Conservation (phyloP, 352 stramenopile genomes). For the Thalassiosira hispida region DNA sequence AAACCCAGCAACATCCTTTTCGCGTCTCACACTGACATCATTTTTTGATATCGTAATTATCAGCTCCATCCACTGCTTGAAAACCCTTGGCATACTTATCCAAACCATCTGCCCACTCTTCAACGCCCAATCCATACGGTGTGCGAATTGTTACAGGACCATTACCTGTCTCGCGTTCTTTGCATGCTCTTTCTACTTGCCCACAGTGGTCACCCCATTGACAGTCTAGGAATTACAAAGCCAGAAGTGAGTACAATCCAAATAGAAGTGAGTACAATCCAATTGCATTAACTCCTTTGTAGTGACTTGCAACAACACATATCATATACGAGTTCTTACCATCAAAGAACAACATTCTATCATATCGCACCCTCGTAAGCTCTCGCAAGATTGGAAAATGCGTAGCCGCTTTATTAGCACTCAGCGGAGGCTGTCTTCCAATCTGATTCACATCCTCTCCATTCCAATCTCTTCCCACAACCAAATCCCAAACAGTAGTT, state of each 20-base stretch:
- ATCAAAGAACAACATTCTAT: conserved; percentile 97
- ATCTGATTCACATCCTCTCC: conserved; percentile 85
- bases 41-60: conserved; percentile 37
- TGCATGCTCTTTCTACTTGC: conserved; percentile 76
- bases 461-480: conserved; percentile 75
- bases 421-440: conserved; percentile 81
- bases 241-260: not conserved
- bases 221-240: conserved; percentile 55
- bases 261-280: not conserved
- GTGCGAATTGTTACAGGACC: conserved; percentile 81
- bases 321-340: conserved; percentile 66
- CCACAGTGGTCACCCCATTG: conserved; percentile 89
- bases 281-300: too few relatives aligned
- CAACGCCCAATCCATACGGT: conserved; percentile 72
- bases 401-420: conserved; percentile 79
- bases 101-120: conserved; percentile 76
- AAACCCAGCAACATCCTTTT: conserved; percentile 82
- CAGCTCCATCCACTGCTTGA: conserved; percentile 21
- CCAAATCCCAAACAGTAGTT: conserved; percentile 82
- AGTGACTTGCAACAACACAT: too few relatives aligned
- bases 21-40: conserved; percentile 59
- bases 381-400: conserved; percentile 93
- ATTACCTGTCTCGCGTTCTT: conserved; percentile 68
- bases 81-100: conserved; percentile 65
- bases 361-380: conserved; percentile 89